These are phyloP conservation scores for Pythium plurisporium DNA, from an alignment of 352 stramenopile species.

Conservation along the genomic window DNA sequence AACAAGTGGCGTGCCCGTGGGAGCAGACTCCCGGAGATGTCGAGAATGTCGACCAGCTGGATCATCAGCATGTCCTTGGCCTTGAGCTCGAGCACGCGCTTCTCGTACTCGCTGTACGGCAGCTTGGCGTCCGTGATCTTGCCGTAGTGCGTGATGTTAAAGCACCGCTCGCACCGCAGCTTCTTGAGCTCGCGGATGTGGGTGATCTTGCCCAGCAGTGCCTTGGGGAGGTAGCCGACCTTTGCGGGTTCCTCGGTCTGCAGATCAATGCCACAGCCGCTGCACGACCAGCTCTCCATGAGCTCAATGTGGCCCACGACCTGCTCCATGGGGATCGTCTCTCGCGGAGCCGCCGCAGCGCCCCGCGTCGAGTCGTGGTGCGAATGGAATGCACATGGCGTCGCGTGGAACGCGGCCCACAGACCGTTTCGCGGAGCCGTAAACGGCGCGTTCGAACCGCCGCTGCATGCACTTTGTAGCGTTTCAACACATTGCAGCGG, in stretches of 20 bases:
- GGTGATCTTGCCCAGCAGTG: constrained; percentile 55
- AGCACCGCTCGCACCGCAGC: constrained; percentile 83
- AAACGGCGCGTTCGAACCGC: not conserved
- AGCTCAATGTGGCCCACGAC: constrained; percentile 69
- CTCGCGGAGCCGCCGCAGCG: not conserved
- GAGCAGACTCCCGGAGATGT: constrained; percentile 87
- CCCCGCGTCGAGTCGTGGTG: not conserved
- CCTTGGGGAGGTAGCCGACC: constrained; percentile 67
- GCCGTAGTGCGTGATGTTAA: constrained; percentile 84
- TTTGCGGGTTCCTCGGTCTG: constrained; percentile 58
- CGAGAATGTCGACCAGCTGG: constrained; percentile 90
- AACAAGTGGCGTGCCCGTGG: constrained; percentile 83
- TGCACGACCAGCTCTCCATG: constrained; percentile 84
- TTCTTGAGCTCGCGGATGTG: constrained; percentile 72
- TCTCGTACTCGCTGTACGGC: constrained; percentile 85
- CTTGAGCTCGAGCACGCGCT: constrained; percentile 80
- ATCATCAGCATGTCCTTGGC: constrained; percentile 89
- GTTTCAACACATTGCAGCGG: not conserved
- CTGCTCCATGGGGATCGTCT: constrained; percentile 43
- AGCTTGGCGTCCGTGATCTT: constrained; percentile 83
- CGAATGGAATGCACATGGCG: not conserved
- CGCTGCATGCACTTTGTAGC: constrained; percentile 2
- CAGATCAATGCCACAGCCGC: constrained; percentile 75
- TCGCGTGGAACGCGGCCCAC: constrained; percentile 17
- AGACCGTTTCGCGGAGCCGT: not conserved